Evolutionary conservation across 805 yeast genomes (phyloP).

Genomic region (Saturnispora silvae): DNA sequence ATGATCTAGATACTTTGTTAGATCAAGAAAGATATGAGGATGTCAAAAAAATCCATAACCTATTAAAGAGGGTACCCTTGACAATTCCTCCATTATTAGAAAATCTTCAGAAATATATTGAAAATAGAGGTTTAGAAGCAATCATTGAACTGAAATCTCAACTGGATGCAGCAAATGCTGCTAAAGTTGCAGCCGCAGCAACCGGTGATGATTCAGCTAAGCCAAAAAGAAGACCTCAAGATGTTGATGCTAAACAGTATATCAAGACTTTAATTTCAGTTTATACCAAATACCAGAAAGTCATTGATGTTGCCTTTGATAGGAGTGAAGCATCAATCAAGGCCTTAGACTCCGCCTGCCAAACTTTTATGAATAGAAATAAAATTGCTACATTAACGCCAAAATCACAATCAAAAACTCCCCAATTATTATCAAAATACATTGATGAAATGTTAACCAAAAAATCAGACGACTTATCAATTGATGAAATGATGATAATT

Average conservation of each 20-base stretch:
- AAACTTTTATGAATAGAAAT: constrained; percentile 72
- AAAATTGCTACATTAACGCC: constrained; percentile 62
- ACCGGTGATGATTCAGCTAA: constrained; percentile 1
- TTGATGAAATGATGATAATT: constrained; percentile 76
- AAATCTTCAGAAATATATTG: constrained; percentile 63
- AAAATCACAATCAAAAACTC: constrained; percentile 63
- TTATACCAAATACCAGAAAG: constrained; percentile 53
- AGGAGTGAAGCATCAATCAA: constrained; percentile 70
- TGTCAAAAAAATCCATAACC: constrained; percentile 63
- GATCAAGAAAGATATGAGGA: constrained; percentile 64
- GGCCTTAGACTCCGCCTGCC: constrained; percentile 84
- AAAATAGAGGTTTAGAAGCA: constrained; percentile 49
- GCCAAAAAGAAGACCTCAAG: constrained; percentile 7
- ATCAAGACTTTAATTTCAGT: constrained; percentile 66
- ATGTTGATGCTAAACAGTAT: constrained; percentile 62
- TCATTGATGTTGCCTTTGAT: constrained; percentile 58
- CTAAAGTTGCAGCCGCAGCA: constrained; percentile 3
- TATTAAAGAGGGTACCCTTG: constrained; percentile 67
- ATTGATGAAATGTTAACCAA: constrained; percentile 75
- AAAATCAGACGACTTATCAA: constrained; percentile 65
- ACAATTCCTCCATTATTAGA: constrained; percentile 72
- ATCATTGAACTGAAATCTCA: constrained; percentile 42
- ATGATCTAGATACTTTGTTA: constrained; percentile 65
- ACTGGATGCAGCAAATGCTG: constrained; percentile 12
- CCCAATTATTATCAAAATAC: constrained; percentile 84